Evolutionary conservation across 345 rosid genomes (phyloP), one percentile per base, ranked within the genome.

Genomic region (Aquilaria yunnanensis): DNA sequence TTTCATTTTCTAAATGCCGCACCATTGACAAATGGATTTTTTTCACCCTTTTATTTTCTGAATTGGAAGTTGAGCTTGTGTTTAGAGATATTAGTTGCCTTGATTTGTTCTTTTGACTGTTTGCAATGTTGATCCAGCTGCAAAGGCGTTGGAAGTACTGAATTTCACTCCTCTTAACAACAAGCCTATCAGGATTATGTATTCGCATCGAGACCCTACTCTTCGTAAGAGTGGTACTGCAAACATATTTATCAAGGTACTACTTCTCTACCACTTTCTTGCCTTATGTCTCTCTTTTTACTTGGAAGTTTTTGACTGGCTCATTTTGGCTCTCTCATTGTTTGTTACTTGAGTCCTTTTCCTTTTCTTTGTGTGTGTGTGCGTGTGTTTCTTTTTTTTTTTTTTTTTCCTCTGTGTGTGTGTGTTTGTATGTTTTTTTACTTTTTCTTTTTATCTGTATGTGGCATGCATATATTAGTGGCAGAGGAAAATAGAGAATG

Each of bases 171-270:
- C 82, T 32, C 70, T 90, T 6, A 90, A 86, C 69, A 86, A 80
- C 60, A 86, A 71, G 73, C 73, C 89, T 46, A 86, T 93, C 31
- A 80, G 97, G 33, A 74, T 93, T 59, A 88, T 90, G 97, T 88
- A 86, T 73, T 93, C 99, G 31, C 97, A 85, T 65, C 88, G 97
- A 52, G 96, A 94, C 67, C 97, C 97, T 32, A 86, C 86, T 77
- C 71, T 82, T 56, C 94, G 95, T 52, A 94, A 80, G 72, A 90
- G 95, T 77, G 97, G 99, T 51, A 67, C 89, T 68, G 97, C 83
- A n/a, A 94, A 94, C 56, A 94, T 90, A 61, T 94, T 88, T 73
- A 94, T 90, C 61, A 90, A 94, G 88, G 94, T 87, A 84, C 32
- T n/a, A 3, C 30, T 9, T 14, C 49, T 33, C 14, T n/a, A 7